These are phyloP conservation scores for Nakazawaea wickerhamii DNA, from an alignment of 805 yeast species.

Conservation along the genomic window DNA sequence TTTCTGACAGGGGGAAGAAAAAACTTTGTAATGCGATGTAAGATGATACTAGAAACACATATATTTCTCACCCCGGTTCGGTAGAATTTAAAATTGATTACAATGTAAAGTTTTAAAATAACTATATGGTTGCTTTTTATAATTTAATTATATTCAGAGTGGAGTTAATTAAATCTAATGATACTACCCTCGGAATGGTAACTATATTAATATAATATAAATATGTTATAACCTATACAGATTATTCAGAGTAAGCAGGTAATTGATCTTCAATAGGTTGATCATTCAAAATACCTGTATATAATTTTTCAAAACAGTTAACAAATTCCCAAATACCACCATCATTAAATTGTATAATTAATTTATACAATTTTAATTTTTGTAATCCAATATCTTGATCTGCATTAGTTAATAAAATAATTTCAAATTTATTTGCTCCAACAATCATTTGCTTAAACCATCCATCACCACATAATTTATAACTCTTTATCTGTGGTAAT, in stretches of 20 bases:
- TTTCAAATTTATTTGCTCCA: slow-evolving; percentile 31
- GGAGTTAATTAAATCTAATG: no score
- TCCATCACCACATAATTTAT: slow-evolving; percentile 29
- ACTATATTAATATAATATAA: no score
- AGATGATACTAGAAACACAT: no score
- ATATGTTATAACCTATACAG: no score
- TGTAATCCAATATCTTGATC: slow-evolving; percentile 29
- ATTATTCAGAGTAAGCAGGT: slow-evolving; percentile 32
- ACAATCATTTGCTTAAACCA: slow-evolving; percentile 36
- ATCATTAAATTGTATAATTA: slow-evolving; percentile 35
- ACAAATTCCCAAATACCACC: slow-evolving; percentile 44
- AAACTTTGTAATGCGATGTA: no score
- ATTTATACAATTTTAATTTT: slow-evolving; percentile 31
- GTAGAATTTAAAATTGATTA: no score
- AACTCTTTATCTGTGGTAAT: slow-evolving; percentile 25
- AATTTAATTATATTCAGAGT: no score
- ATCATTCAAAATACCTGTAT: slow-evolving; percentile 31
- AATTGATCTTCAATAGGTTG: slow-evolving; percentile 34
- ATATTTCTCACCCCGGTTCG: no score
- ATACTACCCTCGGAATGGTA: no score
- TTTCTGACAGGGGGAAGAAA: no score
- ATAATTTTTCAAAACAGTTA: slow-evolving; percentile 26
- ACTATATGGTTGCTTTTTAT: no score
- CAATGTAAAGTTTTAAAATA: no score
- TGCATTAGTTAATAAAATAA: slow-evolving; percentile 15